Evolutionary conservation across 1,284 basidiomycete species (phyloP).

Genomic region (Boletus subluridellus): DNA sequence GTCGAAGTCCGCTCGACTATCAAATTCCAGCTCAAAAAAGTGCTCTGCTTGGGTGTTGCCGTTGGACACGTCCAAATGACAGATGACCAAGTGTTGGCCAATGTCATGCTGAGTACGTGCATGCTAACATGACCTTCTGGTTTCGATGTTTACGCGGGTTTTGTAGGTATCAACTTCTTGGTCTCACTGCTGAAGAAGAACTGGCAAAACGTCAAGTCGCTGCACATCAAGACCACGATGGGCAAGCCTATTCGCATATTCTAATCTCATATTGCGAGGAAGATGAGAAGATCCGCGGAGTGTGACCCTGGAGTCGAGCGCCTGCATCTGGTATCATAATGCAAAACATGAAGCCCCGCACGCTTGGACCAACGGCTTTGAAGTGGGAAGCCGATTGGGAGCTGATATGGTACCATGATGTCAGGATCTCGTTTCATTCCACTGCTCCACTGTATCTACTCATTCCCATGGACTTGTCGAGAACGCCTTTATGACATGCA

Average conservation of each 20-base stretch:
- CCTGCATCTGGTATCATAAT: constrained; percentile 48
- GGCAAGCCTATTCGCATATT: constrained; percentile 95
- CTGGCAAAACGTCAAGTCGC: constrained; percentile 99
- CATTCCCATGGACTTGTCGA: constrained; percentile 26
- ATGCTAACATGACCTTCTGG: not conserved
- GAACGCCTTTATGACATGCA: constrained; percentile 17
- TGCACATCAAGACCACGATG: constrained; percentile 99
- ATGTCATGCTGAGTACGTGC: constrained; percentile 90
- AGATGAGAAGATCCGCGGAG: constrained; percentile 12
- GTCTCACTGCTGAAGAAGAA: constrained; percentile 99
- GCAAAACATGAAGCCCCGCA: constrained; percentile 88
- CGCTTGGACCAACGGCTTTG: constrained; percentile 85
- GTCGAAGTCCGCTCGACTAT: constrained; percentile 97
- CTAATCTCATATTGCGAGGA: constrained; percentile 43
- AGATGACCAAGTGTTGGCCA: constrained; percentile 94
- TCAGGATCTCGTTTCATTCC: constrained; percentile 17
- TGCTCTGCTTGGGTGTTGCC: constrained; percentile 98
- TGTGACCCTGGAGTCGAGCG: constrained; percentile 18
- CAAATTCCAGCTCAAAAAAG: constrained; percentile 99
- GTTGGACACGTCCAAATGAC: constrained; percentile 97
- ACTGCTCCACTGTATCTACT: constrained; percentile 9
- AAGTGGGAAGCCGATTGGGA: constrained; percentile 78
- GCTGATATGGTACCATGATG: constrained; percentile 51
- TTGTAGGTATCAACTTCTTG: constrained; percentile 95
- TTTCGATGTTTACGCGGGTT: constrained; percentile 5